Evolutionary conservation across 192 early-diverging fungal genomes (phyloP), one percentile per base, ranked within the genome.

Genomic region (Mortierella antarctica): DNA sequence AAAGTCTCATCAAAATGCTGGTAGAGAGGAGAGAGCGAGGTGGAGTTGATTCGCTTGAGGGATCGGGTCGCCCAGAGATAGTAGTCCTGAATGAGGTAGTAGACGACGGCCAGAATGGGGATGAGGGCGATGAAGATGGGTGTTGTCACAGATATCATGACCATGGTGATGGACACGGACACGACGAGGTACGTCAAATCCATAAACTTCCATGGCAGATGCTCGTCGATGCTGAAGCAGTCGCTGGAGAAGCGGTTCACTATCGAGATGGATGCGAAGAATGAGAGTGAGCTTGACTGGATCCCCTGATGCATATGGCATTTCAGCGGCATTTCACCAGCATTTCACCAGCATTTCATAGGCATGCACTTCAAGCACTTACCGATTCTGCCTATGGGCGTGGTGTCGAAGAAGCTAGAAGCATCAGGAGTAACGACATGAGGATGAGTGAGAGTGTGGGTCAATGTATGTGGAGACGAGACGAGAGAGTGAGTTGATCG

Each of bases 41-140:
- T 59, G 17, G 76, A 79, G n/a, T 61, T 88, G 17, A 97, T 83
- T 6, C 76, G 62, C 52, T 79, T 79, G 20, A 79, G 57, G 0
- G 76, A 79, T 31, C 76, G 68, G 2, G 64, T 67, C 5, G 76
- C 76, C 76, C 76, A 79, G 5, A 71, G 57, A 47, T 62, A 79
- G 15, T 66, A 67, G 6, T 40, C n/a, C 17, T 65, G 54, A 52
- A 79, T 71, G 3, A 62, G 8, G 42, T 70, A 66, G 52, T 60
- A 79, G 21, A 66, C 54, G 3, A 12, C 17, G 0, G 53, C 44
- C 6, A 79, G 59, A 42, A 69, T n/a, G 0, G 76, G 76, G 10
- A 79, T 42, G 42, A 71, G 15, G 23, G 71, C 41, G 1, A 71
- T 17, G 46, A 79, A 79, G 23, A 49, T 18, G 8, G 76, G 76